These are phyloP conservation scores for Neospora caninum DNA, from an alignment of 169 alveolate species.

Conservation along the genomic window DNA sequence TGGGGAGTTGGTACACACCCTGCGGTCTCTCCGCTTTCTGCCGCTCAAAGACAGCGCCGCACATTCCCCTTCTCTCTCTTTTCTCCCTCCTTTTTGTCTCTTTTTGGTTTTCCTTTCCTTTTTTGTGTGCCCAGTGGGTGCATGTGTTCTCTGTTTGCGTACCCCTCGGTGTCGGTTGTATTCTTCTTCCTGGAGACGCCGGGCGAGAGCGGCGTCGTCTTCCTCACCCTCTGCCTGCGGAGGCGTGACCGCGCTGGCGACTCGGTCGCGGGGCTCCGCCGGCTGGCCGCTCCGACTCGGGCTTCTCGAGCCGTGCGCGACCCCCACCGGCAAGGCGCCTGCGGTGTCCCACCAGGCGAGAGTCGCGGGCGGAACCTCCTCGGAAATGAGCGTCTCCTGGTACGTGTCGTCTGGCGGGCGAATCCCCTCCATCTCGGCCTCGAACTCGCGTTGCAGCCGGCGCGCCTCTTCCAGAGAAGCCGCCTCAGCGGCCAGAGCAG, in stretches of 20 bases:
- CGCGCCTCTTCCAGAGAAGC: conserved; percentile 23
- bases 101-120: not conserved
- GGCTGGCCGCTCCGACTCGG: not conserved
- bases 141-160: not conserved
- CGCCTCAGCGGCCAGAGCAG: not conserved
- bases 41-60: not conserved
- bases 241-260: not conserved
- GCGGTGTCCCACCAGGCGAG: not conserved
- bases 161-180: not conserved
- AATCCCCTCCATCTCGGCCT: not conserved
- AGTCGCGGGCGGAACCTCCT: not conserved
- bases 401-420: conserved; percentile 5
- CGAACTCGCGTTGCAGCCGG: conserved; percentile 14
- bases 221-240: not conserved
- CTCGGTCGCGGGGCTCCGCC: not conserved
- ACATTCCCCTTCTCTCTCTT: not conserved
- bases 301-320: not conserved
- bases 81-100: not conserved
- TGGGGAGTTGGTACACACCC: not conserved
- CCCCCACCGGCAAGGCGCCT: not conserved
- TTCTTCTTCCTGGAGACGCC: conserved; percentile 18
- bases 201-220: conserved; percentile 19
- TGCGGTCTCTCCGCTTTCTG: not conserved
- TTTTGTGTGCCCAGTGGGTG: not conserved
- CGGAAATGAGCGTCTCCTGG: not conserved